Percentiles rank a stretch among this genome's conserved stretches.
phyloP scores from a whole-genome alignment of 768 basidiomycete genomes.

The Leccinum rimulosum region DNA sequence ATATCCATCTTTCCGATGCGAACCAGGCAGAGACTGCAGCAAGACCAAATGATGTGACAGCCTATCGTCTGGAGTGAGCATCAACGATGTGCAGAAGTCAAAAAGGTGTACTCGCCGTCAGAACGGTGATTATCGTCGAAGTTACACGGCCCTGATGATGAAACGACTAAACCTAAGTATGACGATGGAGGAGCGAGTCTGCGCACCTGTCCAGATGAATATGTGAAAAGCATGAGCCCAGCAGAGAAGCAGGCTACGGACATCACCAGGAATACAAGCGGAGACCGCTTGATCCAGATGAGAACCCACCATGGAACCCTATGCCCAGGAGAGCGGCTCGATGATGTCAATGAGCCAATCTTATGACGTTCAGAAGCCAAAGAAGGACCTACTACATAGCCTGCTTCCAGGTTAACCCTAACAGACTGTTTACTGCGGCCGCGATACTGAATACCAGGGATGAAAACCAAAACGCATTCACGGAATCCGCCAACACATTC shows the following conservation, averaged over 20 bases:
- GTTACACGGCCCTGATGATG: constrained; percentile 51
- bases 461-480: constrained; percentile 55
- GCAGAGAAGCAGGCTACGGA: constrained; percentile 82
- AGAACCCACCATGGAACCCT: constrained; percentile 58
- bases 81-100: neutral
- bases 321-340: constrained; percentile 51
- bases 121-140: constrained; percentile 70
- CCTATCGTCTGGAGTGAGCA: constrained; percentile 20
- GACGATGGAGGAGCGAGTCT: constrained; percentile 21
- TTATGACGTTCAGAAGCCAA: constrained; percentile 6
- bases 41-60: constrained; percentile 42
- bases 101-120: constrained; percentile 44
- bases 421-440: constrained; percentile 51
- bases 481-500: constrained; percentile 38
- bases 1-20: constrained; percentile 50
- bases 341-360: constrained; percentile 20
- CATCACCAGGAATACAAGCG: constrained; percentile 78
- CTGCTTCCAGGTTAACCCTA: constrained; percentile 56
- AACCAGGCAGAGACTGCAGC: constrained; percentile 54
- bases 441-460: constrained; percentile 54
- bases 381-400: constrained; percentile 49
- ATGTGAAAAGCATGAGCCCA: constrained; percentile 74
- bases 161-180: constrained; percentile 13
- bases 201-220: constrained; percentile 66
- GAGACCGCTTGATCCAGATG: constrained; percentile 85